Conservation (phyloP, 257 asterid species). For the Nicotiana undulata region DNA sequence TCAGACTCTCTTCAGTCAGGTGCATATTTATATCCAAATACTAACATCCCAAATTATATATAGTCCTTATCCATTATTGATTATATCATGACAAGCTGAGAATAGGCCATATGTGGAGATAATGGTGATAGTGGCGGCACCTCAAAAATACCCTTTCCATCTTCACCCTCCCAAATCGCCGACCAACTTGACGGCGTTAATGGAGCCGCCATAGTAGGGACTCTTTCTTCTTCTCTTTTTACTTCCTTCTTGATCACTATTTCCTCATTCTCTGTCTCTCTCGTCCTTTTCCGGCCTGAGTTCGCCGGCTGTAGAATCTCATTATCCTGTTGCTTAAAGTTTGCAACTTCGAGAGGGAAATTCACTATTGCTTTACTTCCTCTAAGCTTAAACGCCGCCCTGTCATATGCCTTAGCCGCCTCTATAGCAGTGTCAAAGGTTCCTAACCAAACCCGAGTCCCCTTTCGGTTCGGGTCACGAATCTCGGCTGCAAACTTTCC, state of each 20-base stretch:
- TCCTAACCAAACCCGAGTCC: slow-evolving; percentile 70
- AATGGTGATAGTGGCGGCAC: slow-evolving; percentile 76
- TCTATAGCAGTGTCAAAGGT: slow-evolving; percentile 64
- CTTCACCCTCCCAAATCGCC: slow-evolving; percentile 67
- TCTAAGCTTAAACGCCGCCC: slow-evolving; percentile 68
- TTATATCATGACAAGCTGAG: slow-evolving; percentile 31
- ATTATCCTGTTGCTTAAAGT: slow-evolving; percentile 8
- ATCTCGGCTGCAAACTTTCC: slow-evolving; percentile 73
- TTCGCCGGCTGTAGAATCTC: slow-evolving; percentile 4
- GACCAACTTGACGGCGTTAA: slow-evolving; percentile 89
- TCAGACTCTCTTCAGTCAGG: no score
- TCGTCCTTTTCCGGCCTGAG: slow-evolving; percentile 39
- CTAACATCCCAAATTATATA: neutral
- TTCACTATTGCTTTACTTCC: slow-evolving; percentile 64
- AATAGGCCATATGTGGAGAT: slow-evolving; percentile 25
- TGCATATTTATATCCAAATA: neutral
- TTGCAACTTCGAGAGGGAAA: slow-evolving; percentile 71
- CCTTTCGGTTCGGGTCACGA: slow-evolving; percentile 63
- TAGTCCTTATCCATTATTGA: neutral
- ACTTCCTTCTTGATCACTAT: slow-evolving; percentile 28
- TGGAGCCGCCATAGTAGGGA: slow-evolving; percentile 20
- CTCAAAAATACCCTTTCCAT: slow-evolving; percentile 68
- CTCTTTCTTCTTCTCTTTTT: slow-evolving; percentile 25
- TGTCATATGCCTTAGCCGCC: slow-evolving; percentile 66
- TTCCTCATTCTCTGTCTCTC: slow-evolving; percentile 23